Percentiles rank a stretch among this genome's conserved stretches.
Conservation (phyloP, 768 basidiomycete species). For the Psilocybe cubensis region DNA sequence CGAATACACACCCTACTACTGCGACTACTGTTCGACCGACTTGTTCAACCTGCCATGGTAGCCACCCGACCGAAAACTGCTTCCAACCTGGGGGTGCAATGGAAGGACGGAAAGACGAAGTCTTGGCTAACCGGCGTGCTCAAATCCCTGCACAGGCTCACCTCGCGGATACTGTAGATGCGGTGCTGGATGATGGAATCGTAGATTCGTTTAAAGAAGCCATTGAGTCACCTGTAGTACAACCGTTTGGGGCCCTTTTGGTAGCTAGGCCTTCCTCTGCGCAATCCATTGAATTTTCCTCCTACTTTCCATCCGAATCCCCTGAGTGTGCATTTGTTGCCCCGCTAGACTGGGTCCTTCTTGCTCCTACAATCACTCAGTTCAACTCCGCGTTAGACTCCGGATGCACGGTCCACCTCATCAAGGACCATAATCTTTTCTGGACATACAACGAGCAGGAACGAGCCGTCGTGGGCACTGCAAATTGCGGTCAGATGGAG, state of each 20-base stretch:
- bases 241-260: not conserved
- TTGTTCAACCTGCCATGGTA: slow-evolving; percentile 8
- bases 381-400: slow-evolving; percentile 13
- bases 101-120: slow-evolving; percentile 11
- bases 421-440: slow-evolving; percentile 5
- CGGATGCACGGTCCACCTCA: slow-evolving; percentile 8
- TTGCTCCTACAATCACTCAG: not conserved
- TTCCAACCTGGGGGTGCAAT: slow-evolving; percentile 17
- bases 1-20: too few relatives aligned
- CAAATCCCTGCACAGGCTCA: too few relatives aligned
- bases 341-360: not conserved
- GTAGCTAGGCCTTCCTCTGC: not conserved
- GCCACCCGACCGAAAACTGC: not conserved
- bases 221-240: too few relatives aligned
- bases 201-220: too few relatives aligned
- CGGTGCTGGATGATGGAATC: too few relatives aligned
- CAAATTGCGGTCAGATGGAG: slow-evolving; percentile 14
- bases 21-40: too few relatives aligned
- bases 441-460: slow-evolving; percentile 6
- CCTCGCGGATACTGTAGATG: too few relatives aligned
- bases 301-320: not conserved
- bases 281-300: not conserved
- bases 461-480: not conserved
- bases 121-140: not conserved
- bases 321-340: too few relatives aligned